phyloP scores from a whole-genome alignment of 441 rosid genomes.

The Corymbia calophylla region DNA sequence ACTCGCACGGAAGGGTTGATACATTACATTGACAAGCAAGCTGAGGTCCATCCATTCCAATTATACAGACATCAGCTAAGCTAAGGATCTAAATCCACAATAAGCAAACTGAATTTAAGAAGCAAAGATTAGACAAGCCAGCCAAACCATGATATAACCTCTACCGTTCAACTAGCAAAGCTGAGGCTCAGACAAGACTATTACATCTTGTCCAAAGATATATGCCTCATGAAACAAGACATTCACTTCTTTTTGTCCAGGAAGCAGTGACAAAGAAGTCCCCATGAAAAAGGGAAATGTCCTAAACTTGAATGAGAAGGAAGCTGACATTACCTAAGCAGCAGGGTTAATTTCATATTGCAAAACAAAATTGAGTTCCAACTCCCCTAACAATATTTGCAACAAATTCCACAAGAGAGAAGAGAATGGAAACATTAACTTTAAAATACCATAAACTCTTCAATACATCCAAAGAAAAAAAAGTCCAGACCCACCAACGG shows the following conservation, averaged over 20 bases:
- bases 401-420: background rate
- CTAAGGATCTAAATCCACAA: background rate
- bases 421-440: background rate
- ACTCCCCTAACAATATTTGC: background rate
- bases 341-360: background rate
- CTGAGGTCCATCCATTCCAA: background rate
- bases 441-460: background rate
- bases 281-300: background rate
- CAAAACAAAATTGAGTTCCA: background rate
- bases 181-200: background rate
- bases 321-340: background rate
- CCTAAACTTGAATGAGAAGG: background rate
- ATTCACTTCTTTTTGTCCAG: background rate
- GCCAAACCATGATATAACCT: background rate
- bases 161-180: background rate
- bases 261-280: background rate
- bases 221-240: background rate
- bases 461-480: background rate
- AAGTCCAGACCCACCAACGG: background rate
- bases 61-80: background rate
- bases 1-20: background rate
- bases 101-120: background rate
- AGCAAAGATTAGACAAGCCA: background rate
- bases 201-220: background rate
- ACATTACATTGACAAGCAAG: background rate